phyloP scores from a whole-genome alignment of 495 filamentous ascomycete species.

The Lasiosphaeriaceae sp. region DNA sequence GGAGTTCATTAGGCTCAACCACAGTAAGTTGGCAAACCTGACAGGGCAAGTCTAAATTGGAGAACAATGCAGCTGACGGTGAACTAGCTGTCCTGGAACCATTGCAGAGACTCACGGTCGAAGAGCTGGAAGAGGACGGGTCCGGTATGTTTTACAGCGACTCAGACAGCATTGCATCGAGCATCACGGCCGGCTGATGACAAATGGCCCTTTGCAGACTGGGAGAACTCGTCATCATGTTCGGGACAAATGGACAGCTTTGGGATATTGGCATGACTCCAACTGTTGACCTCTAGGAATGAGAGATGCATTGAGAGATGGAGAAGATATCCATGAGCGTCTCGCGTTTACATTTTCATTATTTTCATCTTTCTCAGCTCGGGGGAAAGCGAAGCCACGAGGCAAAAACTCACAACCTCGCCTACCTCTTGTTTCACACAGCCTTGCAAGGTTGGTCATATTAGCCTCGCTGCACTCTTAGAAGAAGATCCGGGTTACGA shows the following conservation, averaged over 20 bases:
- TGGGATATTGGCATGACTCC: constrained; percentile 32
- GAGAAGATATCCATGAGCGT: no score
- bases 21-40: constrained; percentile 33
- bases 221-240: constrained; percentile 41
- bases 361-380: no score
- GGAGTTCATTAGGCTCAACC: constrained; percentile 36
- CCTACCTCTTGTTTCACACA: no score
- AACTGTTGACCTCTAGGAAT: constrained; percentile 27
- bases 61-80: constrained; percentile 16
- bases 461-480: no score
- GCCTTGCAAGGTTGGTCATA: no score
- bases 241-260: constrained; percentile 38
- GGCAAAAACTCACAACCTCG: no score
- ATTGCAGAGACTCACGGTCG: constrained; percentile 40
- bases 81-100: constrained; percentile 37
- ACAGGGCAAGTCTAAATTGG: background rate
- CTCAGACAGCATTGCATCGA: constrained; percentile 35
- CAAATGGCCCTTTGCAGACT: constrained; percentile 27
- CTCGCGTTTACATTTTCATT: no score
- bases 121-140: constrained; percentile 52
- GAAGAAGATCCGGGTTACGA: no score
- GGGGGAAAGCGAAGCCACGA: no score
- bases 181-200: constrained; percentile 38
- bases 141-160: constrained; percentile 49
- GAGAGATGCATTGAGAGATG: constrained; percentile 1